phyloP scores from a whole-genome alignment of 495 filamentous ascomycete genomes.

The Cryomyces minteri region DNA sequence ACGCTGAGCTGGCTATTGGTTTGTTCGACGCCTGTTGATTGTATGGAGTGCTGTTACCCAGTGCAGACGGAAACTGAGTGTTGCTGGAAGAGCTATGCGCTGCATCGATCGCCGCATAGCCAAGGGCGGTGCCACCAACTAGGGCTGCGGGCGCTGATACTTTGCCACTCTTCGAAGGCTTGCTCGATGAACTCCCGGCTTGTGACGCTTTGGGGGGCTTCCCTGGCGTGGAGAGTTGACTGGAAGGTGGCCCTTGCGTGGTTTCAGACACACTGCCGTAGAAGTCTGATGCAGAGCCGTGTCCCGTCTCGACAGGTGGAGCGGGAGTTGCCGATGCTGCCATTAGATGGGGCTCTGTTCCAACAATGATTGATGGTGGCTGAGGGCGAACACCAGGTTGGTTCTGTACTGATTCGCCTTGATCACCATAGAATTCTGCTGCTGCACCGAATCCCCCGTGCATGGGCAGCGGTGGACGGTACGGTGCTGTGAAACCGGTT shows the following conservation, averaged over 20 bases:
- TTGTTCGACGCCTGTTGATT: too few species aligned
- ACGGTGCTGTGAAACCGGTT: slow-evolving; percentile 24
- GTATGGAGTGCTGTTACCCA: too few species aligned
- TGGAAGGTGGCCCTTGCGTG: neutral
- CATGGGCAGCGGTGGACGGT: slow-evolving; percentile 26
- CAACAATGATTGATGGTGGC: slow-evolving; percentile 31
- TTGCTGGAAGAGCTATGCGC: too few species aligned
- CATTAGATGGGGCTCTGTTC: slow-evolving; percentile 22
- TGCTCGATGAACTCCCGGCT: neutral
- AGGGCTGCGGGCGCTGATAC: slow-evolving; percentile 6
- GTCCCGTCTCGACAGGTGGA: slow-evolving; percentile 20
- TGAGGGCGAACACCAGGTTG: slow-evolving; percentile 41
- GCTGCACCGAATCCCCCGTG: slow-evolving; percentile 27
- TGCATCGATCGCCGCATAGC: slow-evolving; percentile 11
- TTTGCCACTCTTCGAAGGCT: slow-evolving; percentile 7
- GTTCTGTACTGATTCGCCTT: slow-evolving; percentile 39
- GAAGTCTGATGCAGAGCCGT: slow-evolving; percentile 23
- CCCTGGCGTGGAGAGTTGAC: neutral
- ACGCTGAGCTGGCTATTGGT: too few species aligned
- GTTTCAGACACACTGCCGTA: slow-evolving; percentile 6
- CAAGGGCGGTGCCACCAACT: slow-evolving; percentile 13
- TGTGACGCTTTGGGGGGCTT: neutral
- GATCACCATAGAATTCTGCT: slow-evolving; percentile 48
- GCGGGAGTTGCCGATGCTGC: slow-evolving; percentile 11
- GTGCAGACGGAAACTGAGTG: too few species aligned